Conservation (phyloP, 192 early-diverging fungal genomes). For the Mortierella claussenii region DNA sequence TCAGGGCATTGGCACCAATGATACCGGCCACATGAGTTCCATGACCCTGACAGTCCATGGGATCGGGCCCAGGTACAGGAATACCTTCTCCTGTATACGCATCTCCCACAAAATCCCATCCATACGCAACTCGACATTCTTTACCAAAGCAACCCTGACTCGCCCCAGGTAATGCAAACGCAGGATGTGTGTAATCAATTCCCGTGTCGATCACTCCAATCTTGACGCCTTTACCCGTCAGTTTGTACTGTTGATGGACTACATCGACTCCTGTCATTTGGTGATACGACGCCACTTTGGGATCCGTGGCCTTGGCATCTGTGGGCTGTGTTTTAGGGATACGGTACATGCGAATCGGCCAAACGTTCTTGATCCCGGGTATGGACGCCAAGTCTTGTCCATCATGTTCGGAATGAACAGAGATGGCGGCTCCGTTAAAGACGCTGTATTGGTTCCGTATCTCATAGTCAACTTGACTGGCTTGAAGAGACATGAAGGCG, state of each 20-base stretch:
- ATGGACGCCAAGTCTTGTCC: constrained; percentile 26
- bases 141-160: constrained; percentile 62
- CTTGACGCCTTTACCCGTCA: constrained; percentile 54
- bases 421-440: constrained; percentile 59
- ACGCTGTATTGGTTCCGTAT: constrained; percentile 53
- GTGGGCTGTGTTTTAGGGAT: constrained; percentile 1
- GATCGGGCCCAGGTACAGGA: constrained; percentile 59
- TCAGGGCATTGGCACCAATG: constrained; percentile 70
- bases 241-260: constrained; percentile 40
- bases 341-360: constrained; percentile 55
- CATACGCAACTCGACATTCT: constrained; percentile 65
- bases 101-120: constrained; percentile 73
- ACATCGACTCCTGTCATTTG: constrained; percentile 57
- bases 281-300: constrained; percentile 37
- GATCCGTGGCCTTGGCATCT: constrained; percentile 5
- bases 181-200: constrained; percentile 68
- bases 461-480: constrained; percentile 22
- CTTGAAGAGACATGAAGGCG: constrained; percentile 3
- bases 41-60: constrained; percentile 72
- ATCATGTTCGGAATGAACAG: constrained; percentile 39
- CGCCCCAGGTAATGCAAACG: constrained; percentile 58
- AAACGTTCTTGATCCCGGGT: constrained; percentile 50
- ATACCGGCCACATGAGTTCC: constrained; percentile 78
- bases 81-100: constrained; percentile 13
- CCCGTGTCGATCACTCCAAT: constrained; percentile 70